phyloP scores from a whole-genome alignment of 148 eudicot genomes.

The Arbutus unedo region DNA sequence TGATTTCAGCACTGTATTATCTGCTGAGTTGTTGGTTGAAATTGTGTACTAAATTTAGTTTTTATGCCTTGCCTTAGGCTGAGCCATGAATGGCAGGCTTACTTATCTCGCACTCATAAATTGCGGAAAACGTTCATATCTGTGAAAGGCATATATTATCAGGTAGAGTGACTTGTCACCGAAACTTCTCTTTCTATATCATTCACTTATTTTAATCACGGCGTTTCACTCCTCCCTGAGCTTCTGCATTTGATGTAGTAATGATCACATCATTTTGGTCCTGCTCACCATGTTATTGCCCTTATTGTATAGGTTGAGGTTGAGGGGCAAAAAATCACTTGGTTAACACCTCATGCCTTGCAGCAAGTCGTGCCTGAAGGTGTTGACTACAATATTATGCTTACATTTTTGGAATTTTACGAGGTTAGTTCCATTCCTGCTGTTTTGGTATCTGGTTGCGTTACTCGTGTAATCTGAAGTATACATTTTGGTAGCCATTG shows the following conservation, averaged over 20 bases:
- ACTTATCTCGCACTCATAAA: constrained; percentile 80
- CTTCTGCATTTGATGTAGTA: neutral
- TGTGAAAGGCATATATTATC: constrained; percentile 94
- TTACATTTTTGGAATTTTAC: constrained; percentile 81
- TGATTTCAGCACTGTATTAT: neutral
- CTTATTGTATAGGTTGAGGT: constrained; percentile 62
- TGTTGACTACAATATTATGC: constrained; percentile 79
- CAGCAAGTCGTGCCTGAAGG: constrained; percentile 89
- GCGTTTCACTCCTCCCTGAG: neutral
- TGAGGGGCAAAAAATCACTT: constrained; percentile 86
- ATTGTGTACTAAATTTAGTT: neutral
- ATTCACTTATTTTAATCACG: neutral
- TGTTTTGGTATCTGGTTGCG: neutral
- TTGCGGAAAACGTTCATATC: constrained; percentile 81
- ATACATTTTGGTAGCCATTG: constrained; percentile 8
- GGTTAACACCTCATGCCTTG: constrained; percentile 91
- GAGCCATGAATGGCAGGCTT: constrained; percentile 98
- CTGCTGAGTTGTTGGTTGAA: neutral
- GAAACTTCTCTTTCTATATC: neutral
- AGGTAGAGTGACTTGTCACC: constrained; percentile 38
- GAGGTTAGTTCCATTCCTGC: constrained; percentile 43
- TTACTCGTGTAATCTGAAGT: neutral
- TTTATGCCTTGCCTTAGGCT: constrained; percentile 36
- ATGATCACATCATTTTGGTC: neutral
- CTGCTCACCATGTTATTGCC: constrained; percentile 3